Evolutionary conservation across 768 basidiomycete species (phyloP).

Genomic region (Baorangia bicolor): DNA sequence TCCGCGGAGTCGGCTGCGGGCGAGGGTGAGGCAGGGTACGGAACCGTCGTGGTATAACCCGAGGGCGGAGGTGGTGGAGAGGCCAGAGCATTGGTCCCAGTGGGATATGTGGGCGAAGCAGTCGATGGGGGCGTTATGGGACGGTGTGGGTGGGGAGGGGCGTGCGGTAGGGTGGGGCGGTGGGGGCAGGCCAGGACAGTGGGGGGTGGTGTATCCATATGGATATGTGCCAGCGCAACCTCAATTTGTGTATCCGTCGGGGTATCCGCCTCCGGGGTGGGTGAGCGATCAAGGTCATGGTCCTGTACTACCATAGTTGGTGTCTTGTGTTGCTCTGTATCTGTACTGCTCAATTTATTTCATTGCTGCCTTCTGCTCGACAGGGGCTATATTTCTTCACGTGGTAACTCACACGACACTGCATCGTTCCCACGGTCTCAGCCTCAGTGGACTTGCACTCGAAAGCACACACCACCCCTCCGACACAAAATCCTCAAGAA

Average conservation of each 20-base stretch:
- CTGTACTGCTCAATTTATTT: background rate
- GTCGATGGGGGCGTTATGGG: constrained; percentile 13
- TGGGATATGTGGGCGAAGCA: constrained; percentile 30
- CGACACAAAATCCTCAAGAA: constrained; percentile 33
- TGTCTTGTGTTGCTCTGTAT: background rate
- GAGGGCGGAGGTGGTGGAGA: constrained; percentile 4
- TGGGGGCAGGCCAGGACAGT: background rate
- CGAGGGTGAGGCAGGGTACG: constrained; percentile 8
- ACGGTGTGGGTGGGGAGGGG: background rate
- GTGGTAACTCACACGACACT: constrained; percentile 5
- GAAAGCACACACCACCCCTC: constrained; percentile 9
- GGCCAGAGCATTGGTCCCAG: constrained; percentile 12
- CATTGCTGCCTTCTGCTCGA: background rate
- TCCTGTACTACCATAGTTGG: background rate
- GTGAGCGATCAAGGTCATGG: background rate
- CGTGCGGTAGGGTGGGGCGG: background rate
- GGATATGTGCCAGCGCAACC: constrained; percentile 24
- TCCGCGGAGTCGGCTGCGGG: constrained; percentile 18
- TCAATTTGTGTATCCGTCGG: constrained; percentile 17
- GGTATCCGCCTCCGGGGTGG: constrained; percentile 10
- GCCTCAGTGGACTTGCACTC: constrained; percentile 4
- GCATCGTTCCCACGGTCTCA: constrained; percentile 22
- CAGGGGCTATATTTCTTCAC: background rate
- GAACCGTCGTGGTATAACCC: constrained; percentile 32
- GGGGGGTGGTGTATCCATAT: constrained; percentile 18